Conservation (phyloP, 169 alveolate genomes). For the Plasmodium cynomolgi region DNA sequence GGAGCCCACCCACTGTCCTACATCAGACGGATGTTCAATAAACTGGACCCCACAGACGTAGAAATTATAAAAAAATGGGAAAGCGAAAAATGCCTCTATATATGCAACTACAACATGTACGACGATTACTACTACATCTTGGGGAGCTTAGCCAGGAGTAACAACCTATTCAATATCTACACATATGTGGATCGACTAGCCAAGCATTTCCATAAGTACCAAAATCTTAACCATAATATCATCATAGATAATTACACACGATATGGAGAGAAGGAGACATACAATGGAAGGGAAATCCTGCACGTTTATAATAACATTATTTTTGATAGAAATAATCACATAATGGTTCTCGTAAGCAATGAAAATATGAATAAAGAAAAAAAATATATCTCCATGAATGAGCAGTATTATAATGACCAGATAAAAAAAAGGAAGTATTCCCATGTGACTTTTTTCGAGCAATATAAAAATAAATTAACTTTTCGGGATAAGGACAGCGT, state of each 20-base stretch:
- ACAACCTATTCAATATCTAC: slow-evolving; percentile 38
- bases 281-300: slow-evolving; percentile 24
- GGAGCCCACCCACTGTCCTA: neutral
- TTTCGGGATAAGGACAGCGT: slow-evolving; percentile 36
- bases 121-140: slow-evolving; percentile 65
- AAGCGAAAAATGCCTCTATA: slow-evolving; percentile 52
- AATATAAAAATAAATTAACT: slow-evolving; percentile 13
- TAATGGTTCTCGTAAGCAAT: slow-evolving; percentile 39
- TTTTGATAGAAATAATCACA: slow-evolving; percentile 24
- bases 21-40: slow-evolving; percentile 41
- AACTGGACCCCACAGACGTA: slow-evolving; percentile 42
- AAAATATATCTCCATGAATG: slow-evolving; percentile 65
- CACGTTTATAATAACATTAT: slow-evolving; percentile 32
- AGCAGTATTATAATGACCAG: slow-evolving; percentile 67
- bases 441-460: slow-evolving; percentile 4
- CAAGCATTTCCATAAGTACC: slow-evolving; percentile 24
- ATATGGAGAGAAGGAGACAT: neutral
- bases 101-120: slow-evolving; percentile 69
- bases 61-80: slow-evolving; percentile 70
- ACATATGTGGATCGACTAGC: slow-evolving; percentile 32
- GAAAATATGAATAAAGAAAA: slow-evolving; percentile 14
- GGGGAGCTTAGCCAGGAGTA: slow-evolving; percentile 59
- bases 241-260: slow-evolving; percentile 22
- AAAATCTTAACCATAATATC: slow-evolving; percentile 41
- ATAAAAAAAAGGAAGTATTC: slow-evolving; percentile 21